A percentile compares a stretch with the other conserved stretches of the same genome.
These are phyloP conservation scores for Diaporthe sp. DNA, from an alignment of 2,329 filamentous ascomycete genomes.

Conservation along the genomic window DNA sequence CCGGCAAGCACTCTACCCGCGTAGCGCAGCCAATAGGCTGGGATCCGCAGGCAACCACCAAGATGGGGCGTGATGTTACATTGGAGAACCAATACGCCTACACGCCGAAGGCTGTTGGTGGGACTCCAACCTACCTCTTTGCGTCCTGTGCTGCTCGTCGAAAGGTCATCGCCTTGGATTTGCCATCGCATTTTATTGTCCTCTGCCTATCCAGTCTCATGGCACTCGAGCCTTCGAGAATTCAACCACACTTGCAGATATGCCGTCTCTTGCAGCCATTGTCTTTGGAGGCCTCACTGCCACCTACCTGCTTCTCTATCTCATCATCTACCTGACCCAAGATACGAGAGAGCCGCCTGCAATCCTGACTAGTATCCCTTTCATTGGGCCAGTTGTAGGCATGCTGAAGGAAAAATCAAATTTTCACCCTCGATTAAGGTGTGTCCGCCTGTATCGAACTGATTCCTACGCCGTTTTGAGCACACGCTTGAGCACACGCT, in stretches of 20 bases:
- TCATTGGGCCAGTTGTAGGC: constrained; percentile 40
- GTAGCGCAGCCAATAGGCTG: too few species aligned
- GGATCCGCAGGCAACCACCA: too few species aligned
- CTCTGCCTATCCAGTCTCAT: neutral
- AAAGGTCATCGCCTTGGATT: too few species aligned
- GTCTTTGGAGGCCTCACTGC: neutral
- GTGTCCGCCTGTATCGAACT: neutral
- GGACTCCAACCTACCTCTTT: too few species aligned
- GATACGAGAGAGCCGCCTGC: constrained; percentile 40
- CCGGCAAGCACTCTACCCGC: too few species aligned
- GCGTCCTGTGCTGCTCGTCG: too few species aligned
- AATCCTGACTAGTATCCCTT: constrained; percentile 38
- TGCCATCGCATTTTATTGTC: too few species aligned
- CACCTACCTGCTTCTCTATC: constrained; percentile 38
- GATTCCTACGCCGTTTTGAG: too few species aligned
- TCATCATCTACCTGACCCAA: constrained; percentile 39
- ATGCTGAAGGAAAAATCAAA: constrained; percentile 32
- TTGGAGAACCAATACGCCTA: too few species aligned
- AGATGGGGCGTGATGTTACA: too few species aligned
- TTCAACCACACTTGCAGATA: neutral
- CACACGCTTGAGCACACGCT: neutral
- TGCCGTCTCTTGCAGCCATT: neutral
- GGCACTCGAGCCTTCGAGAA: neutral
- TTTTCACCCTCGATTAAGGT: neutral
- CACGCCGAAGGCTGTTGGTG: too few species aligned